Evolutionary conservation across 306 rosid species (phyloP), one percentile per base, ranked within the genome.

Genomic region (Astragalus membranaceus): DNA sequence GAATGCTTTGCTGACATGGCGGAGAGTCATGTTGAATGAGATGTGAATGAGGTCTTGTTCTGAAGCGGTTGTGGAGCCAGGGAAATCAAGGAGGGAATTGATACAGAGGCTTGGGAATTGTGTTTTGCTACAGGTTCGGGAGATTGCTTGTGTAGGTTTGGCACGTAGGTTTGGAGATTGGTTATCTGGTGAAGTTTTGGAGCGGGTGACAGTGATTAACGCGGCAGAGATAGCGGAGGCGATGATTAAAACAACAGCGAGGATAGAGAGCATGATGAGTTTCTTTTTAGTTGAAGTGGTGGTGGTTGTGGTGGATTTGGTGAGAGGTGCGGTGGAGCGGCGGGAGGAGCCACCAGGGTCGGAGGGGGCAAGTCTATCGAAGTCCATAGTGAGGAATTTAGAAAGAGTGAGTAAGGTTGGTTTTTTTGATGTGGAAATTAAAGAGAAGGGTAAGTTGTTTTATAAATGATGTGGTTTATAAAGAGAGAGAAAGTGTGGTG

Each of bases 11-110:
- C 61, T 78, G 32, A 93, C 67, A 64, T 82, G 93, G 50, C 79
- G 92, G 5, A 88, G 87, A 9, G 98, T 93, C 88, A 93, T 78
- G 80, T 93, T 93, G 70, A 93, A 75, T 58, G 97, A 88, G 74
- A 93, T 93, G 84, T 87, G 94, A 44, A 93, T 85, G 3, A 93
- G 89, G 61, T 88, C 90, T 6, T 63, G 53, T 67, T 85, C 97
- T 1, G 92, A 52, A 1, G 98, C 98, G 23, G 77, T 44, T 7
- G 59, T 64, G 0, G 98, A 75, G 5, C 92, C 96, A 0, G 99
- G 99, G 74, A 89, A 95, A 5, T 95, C 86, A 0, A 95, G 80
- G 30, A 95, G 92, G 1, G 97, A 83, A 75, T 85, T 67, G 13
- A 95, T 88, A 16, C 99, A 95, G 7, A 95, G 88, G 1, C 75